These are phyloP conservation scores for Leishmania arabica DNA, from an alignment of 208 protist species.

Conservation along the genomic window DNA sequence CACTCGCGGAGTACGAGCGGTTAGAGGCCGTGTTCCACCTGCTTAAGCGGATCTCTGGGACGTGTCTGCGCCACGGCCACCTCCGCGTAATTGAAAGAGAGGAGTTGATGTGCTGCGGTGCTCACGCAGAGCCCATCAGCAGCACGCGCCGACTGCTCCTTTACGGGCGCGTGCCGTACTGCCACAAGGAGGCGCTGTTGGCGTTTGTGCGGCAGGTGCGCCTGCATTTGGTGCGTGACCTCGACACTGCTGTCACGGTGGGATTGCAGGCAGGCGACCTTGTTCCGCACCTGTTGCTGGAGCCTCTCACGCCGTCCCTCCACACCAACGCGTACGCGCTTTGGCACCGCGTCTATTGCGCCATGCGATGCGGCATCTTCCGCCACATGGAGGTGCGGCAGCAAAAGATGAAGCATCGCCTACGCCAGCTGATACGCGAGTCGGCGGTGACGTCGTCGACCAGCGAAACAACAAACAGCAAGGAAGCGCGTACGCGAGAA, in stretches of 20 bases:
- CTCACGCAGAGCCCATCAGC: not conserved
- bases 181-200: slow-evolving; percentile 65
- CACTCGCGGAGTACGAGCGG: slow-evolving; percentile 76
- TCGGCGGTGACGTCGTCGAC: not conserved
- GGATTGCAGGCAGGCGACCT: slow-evolving; percentile 56
- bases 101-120: slow-evolving; percentile 23
- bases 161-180: slow-evolving; percentile 64
- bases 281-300: slow-evolving; percentile 60
- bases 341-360: slow-evolving; percentile 67
- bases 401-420: slow-evolving; percentile 53
- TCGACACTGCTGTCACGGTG: slow-evolving; percentile 60
- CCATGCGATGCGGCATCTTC: slow-evolving; percentile 77
- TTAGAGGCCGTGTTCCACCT: slow-evolving; percentile 55
- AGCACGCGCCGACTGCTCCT: slow-evolving; percentile 45
- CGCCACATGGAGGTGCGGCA: slow-evolving; percentile 56
- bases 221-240: slow-evolving; percentile 62
- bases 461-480: not conserved
- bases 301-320: slow-evolving; percentile 54
- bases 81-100: slow-evolving; percentile 61
- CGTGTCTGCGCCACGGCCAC: slow-evolving; percentile 54
- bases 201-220: slow-evolving; percentile 70
- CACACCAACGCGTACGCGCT: slow-evolving; percentile 47
- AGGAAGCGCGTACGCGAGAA: too few species aligned
- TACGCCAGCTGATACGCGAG: slow-evolving; percentile 54
- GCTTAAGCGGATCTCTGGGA: slow-evolving; percentile 42